Percentiles rank a stretch among this genome's conserved stretches.
These are phyloP conservation scores for Linderniella brevidens DNA, from an alignment of 257 asterid genomes.

Conservation along the genomic window DNA sequence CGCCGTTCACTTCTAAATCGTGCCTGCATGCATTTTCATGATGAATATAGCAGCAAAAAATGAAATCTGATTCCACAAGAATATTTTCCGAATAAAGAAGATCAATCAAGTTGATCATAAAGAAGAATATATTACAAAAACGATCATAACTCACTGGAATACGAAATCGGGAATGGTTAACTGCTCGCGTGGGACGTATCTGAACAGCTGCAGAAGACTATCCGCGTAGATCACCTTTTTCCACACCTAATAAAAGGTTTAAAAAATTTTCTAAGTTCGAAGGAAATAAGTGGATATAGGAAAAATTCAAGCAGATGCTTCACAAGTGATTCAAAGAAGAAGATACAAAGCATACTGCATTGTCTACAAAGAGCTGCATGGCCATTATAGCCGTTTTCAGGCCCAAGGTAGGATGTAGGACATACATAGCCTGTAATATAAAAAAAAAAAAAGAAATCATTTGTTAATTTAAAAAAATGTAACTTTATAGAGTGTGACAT, in stretches of 20 bases:
- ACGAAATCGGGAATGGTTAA: slow-evolving; percentile 89
- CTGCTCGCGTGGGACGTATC: slow-evolving; percentile 84
- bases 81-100: background rate
- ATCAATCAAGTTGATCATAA: background rate
- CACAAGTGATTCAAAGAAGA: no score
- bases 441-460: background rate
- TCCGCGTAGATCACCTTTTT: slow-evolving; percentile 85
- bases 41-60: background rate
- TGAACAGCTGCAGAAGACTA: slow-evolving; percentile 86
- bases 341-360: slow-evolving; percentile 32
- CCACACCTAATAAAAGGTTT: slow-evolving; percentile 57
- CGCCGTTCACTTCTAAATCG: slow-evolving; percentile 93
- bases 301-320: no score
- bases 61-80: background rate
- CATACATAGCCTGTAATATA: slow-evolving; percentile 57
- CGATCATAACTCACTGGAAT: slow-evolving; percentile 69
- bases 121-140: background rate
- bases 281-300: background rate
- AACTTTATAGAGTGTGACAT: background rate
- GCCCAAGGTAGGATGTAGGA: slow-evolving; percentile 89
- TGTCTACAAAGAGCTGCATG: slow-evolving; percentile 63
- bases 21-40: slow-evolving; percentile 47
- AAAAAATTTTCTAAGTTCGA: background rate
- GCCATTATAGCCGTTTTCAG: slow-evolving; percentile 74
- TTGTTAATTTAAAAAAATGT: no score